These are phyloP conservation scores for Afroboletus lepidellus DNA, from an alignment of 1,284 basidiomycete species.

Conservation along the genomic window DNA sequence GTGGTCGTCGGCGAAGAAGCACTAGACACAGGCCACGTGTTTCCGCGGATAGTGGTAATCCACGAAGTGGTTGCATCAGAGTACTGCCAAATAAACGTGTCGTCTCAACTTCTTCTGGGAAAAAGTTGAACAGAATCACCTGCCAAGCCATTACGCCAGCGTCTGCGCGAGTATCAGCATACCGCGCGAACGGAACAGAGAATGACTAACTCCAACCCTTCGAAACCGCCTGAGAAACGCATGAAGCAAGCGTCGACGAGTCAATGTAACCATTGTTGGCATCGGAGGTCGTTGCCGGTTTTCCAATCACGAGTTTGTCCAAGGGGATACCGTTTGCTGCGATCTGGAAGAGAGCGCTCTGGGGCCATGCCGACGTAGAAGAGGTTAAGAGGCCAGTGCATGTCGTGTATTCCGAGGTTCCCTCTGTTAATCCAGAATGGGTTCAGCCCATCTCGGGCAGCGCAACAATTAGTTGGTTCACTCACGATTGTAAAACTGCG, in stretches of 20 bases:
- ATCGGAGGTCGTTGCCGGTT: constrained; percentile 53
- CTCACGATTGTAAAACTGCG: constrained; percentile 64
- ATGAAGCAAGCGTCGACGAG: constrained; percentile 51
- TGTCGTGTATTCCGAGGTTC: constrained; percentile 44
- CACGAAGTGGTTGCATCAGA: constrained; percentile 27
- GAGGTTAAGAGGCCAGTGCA: constrained; percentile 43
- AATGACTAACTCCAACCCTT: constrained; percentile 55
- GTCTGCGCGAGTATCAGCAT: constrained; percentile 32
- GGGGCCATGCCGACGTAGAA: constrained; percentile 41
- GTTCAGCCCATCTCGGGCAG: not conserved
- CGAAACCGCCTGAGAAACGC: constrained; percentile 51
- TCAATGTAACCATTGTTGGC: constrained; percentile 60
- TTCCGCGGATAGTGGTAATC: constrained; percentile 27
- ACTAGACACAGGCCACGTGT: constrained; percentile 23
- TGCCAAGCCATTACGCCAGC: constrained; percentile 52
- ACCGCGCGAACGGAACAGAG: not conserved
- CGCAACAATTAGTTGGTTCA: not conserved
- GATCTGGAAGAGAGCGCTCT: constrained; percentile 58
- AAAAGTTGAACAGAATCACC: constrained; percentile 14
- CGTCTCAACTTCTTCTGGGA: constrained; percentile 37
- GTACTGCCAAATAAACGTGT: constrained; percentile 27
- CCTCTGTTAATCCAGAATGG: constrained; percentile 34
- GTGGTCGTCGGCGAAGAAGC: constrained; percentile 3
- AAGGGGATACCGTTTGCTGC: constrained; percentile 51
- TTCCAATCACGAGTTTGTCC: constrained; percentile 59